These are phyloP conservation scores for Henckelia pumila DNA, from an alignment of 257 asterid species.

Conservation along the genomic window DNA sequence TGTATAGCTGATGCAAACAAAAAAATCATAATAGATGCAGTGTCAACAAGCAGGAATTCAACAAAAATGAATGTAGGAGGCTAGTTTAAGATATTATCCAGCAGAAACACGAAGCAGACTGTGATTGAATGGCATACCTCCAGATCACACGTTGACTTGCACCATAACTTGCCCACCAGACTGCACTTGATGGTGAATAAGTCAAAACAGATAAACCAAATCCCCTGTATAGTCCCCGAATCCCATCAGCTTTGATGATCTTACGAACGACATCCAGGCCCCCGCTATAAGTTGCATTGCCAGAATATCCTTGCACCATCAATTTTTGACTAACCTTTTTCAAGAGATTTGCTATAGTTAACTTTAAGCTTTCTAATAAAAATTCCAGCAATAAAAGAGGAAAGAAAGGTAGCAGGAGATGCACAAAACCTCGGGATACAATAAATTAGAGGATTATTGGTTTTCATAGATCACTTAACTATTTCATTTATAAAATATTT, in stretches of 20 bases:
- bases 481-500: no score
- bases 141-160: slow-evolving; percentile 94
- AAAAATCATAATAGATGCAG: slow-evolving; percentile 1
- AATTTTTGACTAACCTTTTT: slow-evolving; percentile 87
- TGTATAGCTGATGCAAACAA: no score
- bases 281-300: slow-evolving; percentile 68
- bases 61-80: slow-evolving; percentile 14
- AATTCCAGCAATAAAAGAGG: no score
- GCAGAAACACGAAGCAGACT: slow-evolving; percentile 15
- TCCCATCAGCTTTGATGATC: slow-evolving; percentile 76
- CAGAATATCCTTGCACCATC: slow-evolving; percentile 91
- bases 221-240: slow-evolving; percentile 93
- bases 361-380: slow-evolving; percentile 5
- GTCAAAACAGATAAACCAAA: slow-evolving; percentile 92
- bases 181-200: slow-evolving; percentile 96
- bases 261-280: slow-evolving; percentile 91
- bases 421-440: no score
- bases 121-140: slow-evolving; percentile 46
- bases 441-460: no score
- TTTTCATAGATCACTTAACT: no score
- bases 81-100: neutral
- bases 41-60: slow-evolving; percentile 10
- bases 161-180: slow-evolving; percentile 99
- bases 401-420: no score
- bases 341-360: slow-evolving; percentile 28